Evolutionary conservation across 352 stramenopile genomes (phyloP).

Genomic region (Phytophthora sojae): DNA sequence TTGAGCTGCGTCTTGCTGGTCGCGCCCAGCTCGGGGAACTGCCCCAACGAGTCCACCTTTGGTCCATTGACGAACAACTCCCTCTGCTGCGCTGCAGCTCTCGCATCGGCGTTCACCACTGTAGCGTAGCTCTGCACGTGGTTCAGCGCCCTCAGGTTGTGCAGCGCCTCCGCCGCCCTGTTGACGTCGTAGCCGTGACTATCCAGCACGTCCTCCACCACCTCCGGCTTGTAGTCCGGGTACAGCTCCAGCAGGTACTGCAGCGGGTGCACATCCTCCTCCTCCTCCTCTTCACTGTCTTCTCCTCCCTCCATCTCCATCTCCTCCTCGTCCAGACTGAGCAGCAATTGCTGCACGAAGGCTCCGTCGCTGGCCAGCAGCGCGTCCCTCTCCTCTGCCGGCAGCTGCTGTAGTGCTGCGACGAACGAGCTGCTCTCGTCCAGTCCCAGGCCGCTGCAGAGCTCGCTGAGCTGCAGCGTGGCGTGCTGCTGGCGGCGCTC

Average conservation of each 20-base stretch:
- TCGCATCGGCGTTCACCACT: constrained; percentile 47
- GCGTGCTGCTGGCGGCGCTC: constrained; percentile 19
- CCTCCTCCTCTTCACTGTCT: constrained; percentile 27
- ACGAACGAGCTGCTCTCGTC: constrained; percentile 62
- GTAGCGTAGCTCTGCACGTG: constrained; percentile 72
- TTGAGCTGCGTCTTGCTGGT: constrained; percentile 46
- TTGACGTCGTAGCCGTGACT: constrained; percentile 65
- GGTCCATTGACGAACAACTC: constrained; percentile 39
- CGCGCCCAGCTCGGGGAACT: constrained; percentile 57
- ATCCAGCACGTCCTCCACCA: constrained; percentile 74
- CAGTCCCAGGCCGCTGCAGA: constrained; percentile 66
- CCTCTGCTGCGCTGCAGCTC: constrained; percentile 24
- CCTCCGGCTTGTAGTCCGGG: constrained; percentile 60
- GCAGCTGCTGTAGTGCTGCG: constrained; percentile 48
- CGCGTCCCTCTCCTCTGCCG: constrained; percentile 49
- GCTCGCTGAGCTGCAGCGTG: constrained; percentile 60
- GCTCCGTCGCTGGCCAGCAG: constrained; percentile 56
- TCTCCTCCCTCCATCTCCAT: constrained; percentile 18
- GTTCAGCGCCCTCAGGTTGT: constrained; percentile 61
- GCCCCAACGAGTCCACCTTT: constrained; percentile 52
- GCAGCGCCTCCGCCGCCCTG: constrained; percentile 56
- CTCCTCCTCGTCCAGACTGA: constrained; percentile 53
- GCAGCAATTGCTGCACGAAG: constrained; percentile 73
- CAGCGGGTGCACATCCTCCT: constrained; percentile 58
- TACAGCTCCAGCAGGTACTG: constrained; percentile 63